Evolutionary conservation across 345 rosid species (phyloP).

Genomic region (Garcia nutans): DNA sequence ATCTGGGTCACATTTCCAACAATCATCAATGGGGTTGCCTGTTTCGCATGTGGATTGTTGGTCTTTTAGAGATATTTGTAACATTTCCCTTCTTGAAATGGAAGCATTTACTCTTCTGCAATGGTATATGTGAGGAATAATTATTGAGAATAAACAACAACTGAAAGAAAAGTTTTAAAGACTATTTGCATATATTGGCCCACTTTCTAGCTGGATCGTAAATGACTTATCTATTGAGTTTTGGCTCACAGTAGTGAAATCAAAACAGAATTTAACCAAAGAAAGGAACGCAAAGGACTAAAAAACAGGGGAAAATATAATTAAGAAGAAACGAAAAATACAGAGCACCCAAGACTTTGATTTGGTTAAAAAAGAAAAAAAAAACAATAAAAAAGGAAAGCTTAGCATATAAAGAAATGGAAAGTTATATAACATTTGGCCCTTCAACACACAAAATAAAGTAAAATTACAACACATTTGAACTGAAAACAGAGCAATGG

Average conservation of each 20-base stretch:
- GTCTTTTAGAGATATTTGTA: conserved; percentile 40
- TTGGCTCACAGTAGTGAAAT: no score
- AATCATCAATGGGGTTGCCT: conserved; percentile 96
- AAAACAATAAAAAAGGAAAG: no score
- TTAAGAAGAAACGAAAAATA: no score
- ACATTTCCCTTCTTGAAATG: conserved; percentile 58
- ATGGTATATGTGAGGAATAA: not conserved
- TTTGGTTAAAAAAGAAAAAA: no score
- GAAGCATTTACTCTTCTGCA: conserved; percentile 88
- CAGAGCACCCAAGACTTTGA: no score
- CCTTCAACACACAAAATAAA: not conserved
- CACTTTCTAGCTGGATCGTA: not conserved
- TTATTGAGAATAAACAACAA: not conserved
- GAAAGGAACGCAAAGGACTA: no score
- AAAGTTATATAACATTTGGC: not conserved
- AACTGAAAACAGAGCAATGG: no score
- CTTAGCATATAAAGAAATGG: no score
- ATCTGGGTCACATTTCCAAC: conserved; percentile 97
- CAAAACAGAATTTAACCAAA: no score
- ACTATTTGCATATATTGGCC: not conserved
- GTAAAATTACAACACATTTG: not conserved
- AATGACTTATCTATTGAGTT: not conserved
- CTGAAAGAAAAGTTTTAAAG: no score
- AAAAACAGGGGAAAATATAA: no score
- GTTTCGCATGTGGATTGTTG: conserved; percentile 55